Conservation (phyloP, 164 flowering plant genomes). For the Vitis rupestris region DNA sequence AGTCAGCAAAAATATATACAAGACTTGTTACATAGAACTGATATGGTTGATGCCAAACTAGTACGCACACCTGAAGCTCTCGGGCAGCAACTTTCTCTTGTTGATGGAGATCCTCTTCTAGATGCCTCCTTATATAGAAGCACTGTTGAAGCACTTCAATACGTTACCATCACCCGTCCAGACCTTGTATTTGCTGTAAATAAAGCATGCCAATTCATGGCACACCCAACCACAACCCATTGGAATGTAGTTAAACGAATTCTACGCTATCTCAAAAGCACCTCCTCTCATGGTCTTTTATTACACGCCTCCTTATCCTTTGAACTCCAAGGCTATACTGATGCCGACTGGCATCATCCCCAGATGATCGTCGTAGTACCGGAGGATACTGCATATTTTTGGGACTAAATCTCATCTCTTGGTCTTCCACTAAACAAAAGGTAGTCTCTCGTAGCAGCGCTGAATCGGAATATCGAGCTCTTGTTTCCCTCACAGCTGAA, state of each 20-base stretch:
- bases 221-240: neutral
- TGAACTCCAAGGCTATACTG: too few relatives aligned
- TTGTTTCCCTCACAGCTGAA: too few relatives aligned
- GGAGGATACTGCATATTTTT: too few relatives aligned
- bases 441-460: too few relatives aligned
- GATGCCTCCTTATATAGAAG: neutral
- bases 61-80: neutral
- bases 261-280: neutral
- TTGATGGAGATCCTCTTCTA: neutral
- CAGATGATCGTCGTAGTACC: too few relatives aligned
- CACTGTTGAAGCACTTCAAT: constrained; percentile 12
- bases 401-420: too few relatives aligned
- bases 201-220: constrained; percentile 10
- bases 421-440: too few relatives aligned
- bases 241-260: neutral
- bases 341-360: too few relatives aligned
- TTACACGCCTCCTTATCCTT: too few relatives aligned
- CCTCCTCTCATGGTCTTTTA: too few relatives aligned
- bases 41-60: neutral
- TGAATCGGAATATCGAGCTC: too few relatives aligned
- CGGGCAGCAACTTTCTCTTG: neutral
- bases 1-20: neutral
- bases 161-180: constrained; percentile 7
- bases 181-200: constrained; percentile 6
- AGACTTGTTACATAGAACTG: neutral